phyloP scores from a whole-genome alignment of 768 basidiomycete species.

The Rhodosporidiobolus sp. region DNA sequence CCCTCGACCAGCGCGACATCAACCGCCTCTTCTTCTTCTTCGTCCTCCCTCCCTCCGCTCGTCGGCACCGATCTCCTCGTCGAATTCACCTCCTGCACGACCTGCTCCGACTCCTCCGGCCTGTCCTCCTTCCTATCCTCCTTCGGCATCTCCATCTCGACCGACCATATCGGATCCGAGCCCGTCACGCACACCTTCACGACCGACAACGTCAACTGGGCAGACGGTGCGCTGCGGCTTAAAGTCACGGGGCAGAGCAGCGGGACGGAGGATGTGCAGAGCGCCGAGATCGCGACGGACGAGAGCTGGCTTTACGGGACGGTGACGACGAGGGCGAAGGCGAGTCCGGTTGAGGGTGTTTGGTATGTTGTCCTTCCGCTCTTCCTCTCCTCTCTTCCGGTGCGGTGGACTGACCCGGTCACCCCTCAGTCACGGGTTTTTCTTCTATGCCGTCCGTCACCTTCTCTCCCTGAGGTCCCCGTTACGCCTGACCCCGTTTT shows the following conservation, averaged over 20 bases:
- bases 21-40: neutral
- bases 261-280: slow-evolving; percentile 10
- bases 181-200: slow-evolving; percentile 9
- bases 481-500: neutral
- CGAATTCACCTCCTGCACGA: slow-evolving; percentile 1
- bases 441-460: slow-evolving; percentile 12
- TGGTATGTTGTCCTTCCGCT: neutral
- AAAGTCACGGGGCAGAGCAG: slow-evolving; percentile 13
- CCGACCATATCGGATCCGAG: neutral
- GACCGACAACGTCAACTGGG: slow-evolving; percentile 8
- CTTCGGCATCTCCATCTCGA: neutral
- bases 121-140: neutral
- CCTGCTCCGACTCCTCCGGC: neutral
- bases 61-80: slow-evolving; percentile 4
- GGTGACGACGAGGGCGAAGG: slow-evolving; percentile 23
- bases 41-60: neutral
- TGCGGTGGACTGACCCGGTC: neutral
- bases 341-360: slow-evolving; percentile 7
- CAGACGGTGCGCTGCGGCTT: slow-evolving; percentile 6
- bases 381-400: too few relatives aligned
- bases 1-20: neutral
- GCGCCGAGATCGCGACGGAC: slow-evolving; percentile 3
- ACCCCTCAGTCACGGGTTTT: slow-evolving; percentile 2
- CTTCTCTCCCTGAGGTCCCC: neutral
- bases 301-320: neutral